Percentiles rank a stretch among this genome's conserved stretches.
phyloP scores from a whole-genome alignment of 2,329 filamentous ascomycete species.

The Cryphonectria radicalis region DNA sequence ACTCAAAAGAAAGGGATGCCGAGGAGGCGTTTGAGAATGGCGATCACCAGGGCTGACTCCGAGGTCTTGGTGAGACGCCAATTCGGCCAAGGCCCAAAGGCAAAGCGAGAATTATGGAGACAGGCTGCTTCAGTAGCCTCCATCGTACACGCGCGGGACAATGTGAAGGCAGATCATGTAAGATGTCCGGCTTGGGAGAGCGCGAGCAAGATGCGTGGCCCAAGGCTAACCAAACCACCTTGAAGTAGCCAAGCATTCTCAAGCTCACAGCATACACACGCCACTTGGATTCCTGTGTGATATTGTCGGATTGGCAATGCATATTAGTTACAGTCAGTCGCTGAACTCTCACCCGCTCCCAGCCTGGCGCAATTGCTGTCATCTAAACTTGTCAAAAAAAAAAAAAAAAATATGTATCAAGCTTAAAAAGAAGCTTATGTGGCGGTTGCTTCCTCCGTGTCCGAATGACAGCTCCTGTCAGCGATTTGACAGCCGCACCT shows the following conservation, averaged over 20 bases:
- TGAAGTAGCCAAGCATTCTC: neutral
- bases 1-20: conserved; percentile 13
- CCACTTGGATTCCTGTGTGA: neutral
- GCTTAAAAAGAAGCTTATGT: conserved; percentile 26
- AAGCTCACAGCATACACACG: neutral
- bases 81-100: neutral
- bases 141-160: conserved; percentile 10
- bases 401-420: neutral
- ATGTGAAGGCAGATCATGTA: conserved; percentile 22
- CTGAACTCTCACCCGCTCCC: neutral
- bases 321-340: neutral
- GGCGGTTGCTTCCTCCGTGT: neutral
- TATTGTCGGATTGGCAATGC: neutral
- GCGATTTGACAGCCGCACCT: neutral
- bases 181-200: neutral
- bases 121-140: conserved; percentile 7
- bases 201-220: neutral
- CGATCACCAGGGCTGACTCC: conserved; percentile 16
- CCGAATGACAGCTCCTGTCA: conserved; percentile 7
- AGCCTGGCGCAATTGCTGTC: neutral
- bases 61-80: conserved; percentile 7
- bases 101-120: conserved; percentile 7
- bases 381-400: conserved; percentile 23
- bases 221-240: conserved; percentile 5
- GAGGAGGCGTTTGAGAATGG: conserved; percentile 24